Evolutionary conservation across 1,284 basidiomycete genomes (phyloP).

Genomic region (Cystobasidiaceae sp.): DNA sequence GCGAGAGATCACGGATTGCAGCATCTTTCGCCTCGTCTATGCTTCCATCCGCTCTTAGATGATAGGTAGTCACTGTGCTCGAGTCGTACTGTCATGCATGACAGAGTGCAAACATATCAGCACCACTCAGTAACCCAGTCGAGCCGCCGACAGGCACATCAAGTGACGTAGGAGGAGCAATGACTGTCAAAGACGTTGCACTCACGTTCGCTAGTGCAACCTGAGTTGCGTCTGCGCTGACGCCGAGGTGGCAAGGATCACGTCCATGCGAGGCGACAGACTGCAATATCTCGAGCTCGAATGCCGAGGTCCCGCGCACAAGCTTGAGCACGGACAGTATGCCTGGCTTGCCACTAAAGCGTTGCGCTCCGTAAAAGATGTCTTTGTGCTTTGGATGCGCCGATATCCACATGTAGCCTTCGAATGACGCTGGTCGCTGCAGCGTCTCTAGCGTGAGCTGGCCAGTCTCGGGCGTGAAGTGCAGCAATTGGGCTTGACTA

Average conservation of each 20-base stretch:
- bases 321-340: neutral
- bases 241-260: conserved; percentile 24
- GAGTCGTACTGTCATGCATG: conserved; percentile 19
- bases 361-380: conserved; percentile 23
- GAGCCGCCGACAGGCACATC: too few species aligned
- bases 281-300: conserved; percentile 5
- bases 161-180: neutral
- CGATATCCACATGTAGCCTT: conserved; percentile 22
- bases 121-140: too few species aligned
- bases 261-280: conserved; percentile 10
- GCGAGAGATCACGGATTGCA: neutral
- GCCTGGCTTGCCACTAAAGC: neutral
- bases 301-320: neutral
- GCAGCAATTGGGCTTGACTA: conserved; percentile 9
- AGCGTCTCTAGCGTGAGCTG: neutral
- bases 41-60: neutral
- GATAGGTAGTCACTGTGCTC: conserved; percentile 18
- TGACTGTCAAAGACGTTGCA: neutral
- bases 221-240: neutral
- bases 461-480: neutral
- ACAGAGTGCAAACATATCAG: neutral
- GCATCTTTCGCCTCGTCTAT: neutral
- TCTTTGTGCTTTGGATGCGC: neutral
- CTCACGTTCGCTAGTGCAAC: conserved; percentile 27
- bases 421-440: neutral